Evolutionary conservation across 169 alveolate genomes (phyloP), one percentile per base, ranked within the genome.

Genomic region (Plasmodium billcollinsi): DNA sequence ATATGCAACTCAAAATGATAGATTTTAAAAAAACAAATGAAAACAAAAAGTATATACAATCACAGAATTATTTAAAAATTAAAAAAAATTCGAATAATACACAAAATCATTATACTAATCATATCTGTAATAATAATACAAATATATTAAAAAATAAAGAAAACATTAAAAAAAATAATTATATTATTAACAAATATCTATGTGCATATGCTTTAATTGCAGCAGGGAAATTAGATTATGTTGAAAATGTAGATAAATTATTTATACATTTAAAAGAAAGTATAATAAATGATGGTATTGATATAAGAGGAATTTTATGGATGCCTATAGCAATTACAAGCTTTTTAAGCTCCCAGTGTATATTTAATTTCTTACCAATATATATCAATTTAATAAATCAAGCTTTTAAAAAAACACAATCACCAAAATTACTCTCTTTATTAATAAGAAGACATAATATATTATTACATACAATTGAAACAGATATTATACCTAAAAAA

Each of bases 141-240:
- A 29, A 26, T 65, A 7, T 24, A 18, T 29, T n/a, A 18, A 5
- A 45, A 14, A 18, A 1, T 0, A 6, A 24, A 54, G 21, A 29
- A 14, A 61, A 11, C 1, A 56, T 21, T 20, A 83, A 49, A 45
- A 70, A 58, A 7, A 83, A 70, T 39, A 52, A 52, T n/a, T 54
- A 69, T 56, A 21, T 83, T 8, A 69, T 83, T 18, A 83, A 83
- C 49, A 83, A 83, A 39, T 83, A 83, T 56, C 15, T 83, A 15
- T 83, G 91, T 58, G 91, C 91, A 26, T 83, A 83, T 72, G 91
- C 91, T 3, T 14, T 83, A 50, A 83, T 83, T 83, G 91, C 91
- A 61, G 91, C 91, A 18, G 91, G 91, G 21, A 83, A 83, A 43
- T 21, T 83, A 47, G 91, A 83, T 69, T 83, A 69, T 69, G 58